These are phyloP conservation scores for Elongisporangium anandrum DNA, from an alignment of 352 stramenopile species.

Conservation along the genomic window DNA sequence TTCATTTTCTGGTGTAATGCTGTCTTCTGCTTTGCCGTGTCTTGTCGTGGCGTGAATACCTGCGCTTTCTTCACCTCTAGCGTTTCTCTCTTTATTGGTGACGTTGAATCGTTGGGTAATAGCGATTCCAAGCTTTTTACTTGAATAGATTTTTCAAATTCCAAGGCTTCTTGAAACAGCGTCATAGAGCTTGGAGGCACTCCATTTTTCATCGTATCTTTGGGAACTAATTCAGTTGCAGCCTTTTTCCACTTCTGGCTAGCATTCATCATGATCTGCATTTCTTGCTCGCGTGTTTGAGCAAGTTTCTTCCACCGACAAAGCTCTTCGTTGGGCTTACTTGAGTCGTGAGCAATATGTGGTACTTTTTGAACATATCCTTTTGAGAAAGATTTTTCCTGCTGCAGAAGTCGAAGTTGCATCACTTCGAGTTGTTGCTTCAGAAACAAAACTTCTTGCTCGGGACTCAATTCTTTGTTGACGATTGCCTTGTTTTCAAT, in stretches of 20 bases:
- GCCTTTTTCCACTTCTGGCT: slow-evolving; percentile 74
- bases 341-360: not conserved
- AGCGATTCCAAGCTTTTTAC: not conserved
- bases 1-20: slow-evolving; percentile 32
- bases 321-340: slow-evolving; percentile 1
- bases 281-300: slow-evolving; percentile 28
- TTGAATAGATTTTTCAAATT: slow-evolving; percentile 27
- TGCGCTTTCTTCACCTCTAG: not conserved
- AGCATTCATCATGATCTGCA: slow-evolving; percentile 34
- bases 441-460: slow-evolving; percentile 58
- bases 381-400: slow-evolving; percentile 8
- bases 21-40: slow-evolving; percentile 46
- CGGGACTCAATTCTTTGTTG: slow-evolving; percentile 94
- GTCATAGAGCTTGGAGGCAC: slow-evolving; percentile 7
- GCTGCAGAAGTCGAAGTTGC: slow-evolving; percentile 55
- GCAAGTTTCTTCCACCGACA: slow-evolving; percentile 26
- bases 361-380: not conserved
- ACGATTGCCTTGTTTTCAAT: slow-evolving; percentile 98
- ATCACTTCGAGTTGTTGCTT: slow-evolving; percentile 69
- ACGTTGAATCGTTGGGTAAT: not conserved
- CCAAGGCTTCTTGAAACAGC: slow-evolving; percentile 25
- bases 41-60: not conserved
- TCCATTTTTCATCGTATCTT: too few relatives aligned
- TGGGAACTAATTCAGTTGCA: slow-evolving; percentile 31
- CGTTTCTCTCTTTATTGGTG: not conserved